Evolutionary conservation across 495 filamentous ascomycete species (phyloP), one percentile per base, ranked within the genome.

Genomic region (Neurospora cerealis): DNA sequence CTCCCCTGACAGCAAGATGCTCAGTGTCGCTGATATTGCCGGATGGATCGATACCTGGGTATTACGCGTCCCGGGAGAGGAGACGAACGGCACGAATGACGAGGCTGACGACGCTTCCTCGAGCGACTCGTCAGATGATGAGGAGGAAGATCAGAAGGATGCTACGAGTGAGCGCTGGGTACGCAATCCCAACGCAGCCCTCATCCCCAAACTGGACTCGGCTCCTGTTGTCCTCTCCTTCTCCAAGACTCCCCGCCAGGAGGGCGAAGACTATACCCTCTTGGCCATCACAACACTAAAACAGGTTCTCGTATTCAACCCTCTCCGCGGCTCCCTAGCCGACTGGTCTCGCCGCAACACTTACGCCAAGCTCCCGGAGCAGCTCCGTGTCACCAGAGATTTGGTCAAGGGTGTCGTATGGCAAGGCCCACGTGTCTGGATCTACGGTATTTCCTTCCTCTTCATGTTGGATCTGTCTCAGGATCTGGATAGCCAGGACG

Each of bases 21-120:
- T 98, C 19, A 92, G 90, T 9, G 88, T 90, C 17, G 89, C 91
- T 41, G 96, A 98, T 81, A 79, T 98, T 32, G 90, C 91, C 69
- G 96, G 96, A 37, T 92, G 90, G 80, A 87, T 99, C 38, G 95
- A 98, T 79, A 93, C 90, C 17, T 99, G 93, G 90, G 81, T 92
- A 5, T 81, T 98, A 38, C 85, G 88, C 73, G 86, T 85, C 46
- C 86, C 79, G 42, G 72, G 78, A 71, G 82, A 82, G 70, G 70
- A 73, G 38, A 69, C 81, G 79, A 79, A 79, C 62, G 81, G 78
- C 17, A 74, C 74, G 8, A 73, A 71, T 72, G 46, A 77, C 76
- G 71, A 72, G 10, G 74, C 66, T 48, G 72, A 71, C 42, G 78
- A 79, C 9, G 77, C 71, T 9, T 79, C 80, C 21, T 80, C 79